Conservation (phyloP, 768 basidiomycete species). For the Calocera cornea region DNA sequence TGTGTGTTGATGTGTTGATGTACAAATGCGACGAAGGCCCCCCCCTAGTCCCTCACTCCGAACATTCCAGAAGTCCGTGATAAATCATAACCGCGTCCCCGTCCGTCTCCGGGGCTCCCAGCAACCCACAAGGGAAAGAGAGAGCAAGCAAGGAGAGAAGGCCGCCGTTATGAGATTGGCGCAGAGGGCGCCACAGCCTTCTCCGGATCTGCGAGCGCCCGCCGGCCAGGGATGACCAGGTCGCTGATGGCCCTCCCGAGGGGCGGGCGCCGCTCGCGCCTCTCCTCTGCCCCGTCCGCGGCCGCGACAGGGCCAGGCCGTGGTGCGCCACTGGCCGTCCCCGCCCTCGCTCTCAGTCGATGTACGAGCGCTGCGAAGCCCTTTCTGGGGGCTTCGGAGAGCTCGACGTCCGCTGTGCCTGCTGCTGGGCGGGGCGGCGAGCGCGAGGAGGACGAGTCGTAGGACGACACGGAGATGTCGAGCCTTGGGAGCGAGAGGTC, state of each 20-base stretch:
- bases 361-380: background rate
- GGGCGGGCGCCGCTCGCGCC: background rate
- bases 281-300: background rate
- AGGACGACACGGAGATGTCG: background rate
- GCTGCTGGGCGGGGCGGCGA: background rate
- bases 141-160: too few species aligned
- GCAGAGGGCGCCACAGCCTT: background rate
- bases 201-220: background rate
- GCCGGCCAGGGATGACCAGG: background rate
- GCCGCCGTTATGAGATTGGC: background rate
- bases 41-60: too few species aligned
- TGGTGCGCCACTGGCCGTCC: background rate
- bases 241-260: background rate
- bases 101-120: too few species aligned
- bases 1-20: too few species aligned
- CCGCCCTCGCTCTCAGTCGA: background rate
- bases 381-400: background rate
- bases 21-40: too few species aligned
- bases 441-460: background rate
- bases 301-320: too few species aligned
- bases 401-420: background rate
- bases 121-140: background rate
- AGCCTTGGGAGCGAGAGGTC: background rate
- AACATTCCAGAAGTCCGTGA: background rate
- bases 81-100: too few species aligned